Base-by-base conservation (phyloP, 306 rosid genomes). In the Carpinus fangiana region DNA sequence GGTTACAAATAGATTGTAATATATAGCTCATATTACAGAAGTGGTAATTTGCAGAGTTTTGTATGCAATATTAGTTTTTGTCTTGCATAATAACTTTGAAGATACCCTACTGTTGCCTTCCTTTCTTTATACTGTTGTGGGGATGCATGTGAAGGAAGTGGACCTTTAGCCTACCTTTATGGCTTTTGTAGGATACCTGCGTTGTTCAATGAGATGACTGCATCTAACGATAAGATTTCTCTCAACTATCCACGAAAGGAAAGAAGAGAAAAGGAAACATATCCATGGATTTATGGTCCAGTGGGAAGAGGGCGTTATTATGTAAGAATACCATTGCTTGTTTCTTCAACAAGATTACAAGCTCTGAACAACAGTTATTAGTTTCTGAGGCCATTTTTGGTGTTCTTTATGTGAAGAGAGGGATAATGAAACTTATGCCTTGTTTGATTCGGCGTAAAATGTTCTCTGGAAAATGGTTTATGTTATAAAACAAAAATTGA, bases 1-100 rank as follows among this genome's bases (percentile, higher is more conserved):
- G 96, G 81, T 81, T 84, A 79, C 82, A 72, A 51, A 80, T 76
- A 89, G 86, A 83, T 87, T 91, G 98, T 93, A 86, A 89, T 73
- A 85, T 89, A 87, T 89, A 87, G 84, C 88, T 82, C 84, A 79
- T 81, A 84, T 83, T 83, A 88, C 84, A 76, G 84, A 84, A 89
- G 84, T 75, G 80, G 73, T 89, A 74, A 82, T 86, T 74, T 76
- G 60, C 81, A 47, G 77, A 80, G 79, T 75, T 84, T 83, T 89
- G 92, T 87, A 83, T 87, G 89, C 76, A 56, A 79, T 85, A 79
- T 76, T 73, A 81, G 75, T 51, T 84, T 81, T 68, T 81, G 78
- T 81, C 72, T 71, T 73, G 86, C 76, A 68, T 65, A 51, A 77
- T 79, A 79, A 69, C 70, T 31, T 72, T 54, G 34, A 36, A 64